Percentiles rank a stretch among this genome's conserved stretches.
Conservation (phyloP, 2,329 filamentous ascomycete genomes). For the Monilinia fructigena region DNA sequence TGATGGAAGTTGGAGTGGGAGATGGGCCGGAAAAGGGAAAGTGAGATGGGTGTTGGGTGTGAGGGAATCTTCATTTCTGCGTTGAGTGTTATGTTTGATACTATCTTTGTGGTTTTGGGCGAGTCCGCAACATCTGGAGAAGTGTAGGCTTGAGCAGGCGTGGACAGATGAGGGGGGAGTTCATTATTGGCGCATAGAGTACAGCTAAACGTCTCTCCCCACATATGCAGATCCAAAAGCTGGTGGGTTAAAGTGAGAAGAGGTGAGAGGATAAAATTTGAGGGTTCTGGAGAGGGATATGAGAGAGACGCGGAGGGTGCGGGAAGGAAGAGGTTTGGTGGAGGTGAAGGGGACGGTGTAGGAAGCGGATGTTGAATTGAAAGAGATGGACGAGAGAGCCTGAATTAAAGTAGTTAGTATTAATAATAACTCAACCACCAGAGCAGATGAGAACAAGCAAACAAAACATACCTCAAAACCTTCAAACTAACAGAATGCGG, state of each 20-base stretch:
- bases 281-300: conserved; percentile 54
- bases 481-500: conserved; percentile 78
- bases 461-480: conserved; percentile 58
- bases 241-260: conserved; percentile 80
- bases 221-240: conserved; percentile 95
- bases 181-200: conserved; percentile 97
- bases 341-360: conserved; percentile 44
- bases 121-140: conserved; percentile 31
- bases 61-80: conserved; percentile 95
- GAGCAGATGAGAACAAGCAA: neutral
- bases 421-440: too few relatives aligned
- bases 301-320: conserved; percentile 64
- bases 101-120: conserved; percentile 44
- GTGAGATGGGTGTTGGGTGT: conserved; percentile 57
- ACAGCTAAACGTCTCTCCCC: conserved; percentile 91
- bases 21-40: conserved; percentile 51
- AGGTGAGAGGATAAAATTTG: conserved; percentile 54
- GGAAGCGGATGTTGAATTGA: conserved; percentile 59
- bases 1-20: conserved; percentile 5
- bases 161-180: conserved; percentile 42
- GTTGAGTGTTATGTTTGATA: conserved; percentile 77
- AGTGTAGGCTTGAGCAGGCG: neutral
- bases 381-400: conserved; percentile 78
- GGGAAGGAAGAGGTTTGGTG: conserved; percentile 25
- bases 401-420: conserved; percentile 41